Conservation (phyloP, 2,329 filamentous ascomycete genomes). For the Monosporascus cannonballus region DNA sequence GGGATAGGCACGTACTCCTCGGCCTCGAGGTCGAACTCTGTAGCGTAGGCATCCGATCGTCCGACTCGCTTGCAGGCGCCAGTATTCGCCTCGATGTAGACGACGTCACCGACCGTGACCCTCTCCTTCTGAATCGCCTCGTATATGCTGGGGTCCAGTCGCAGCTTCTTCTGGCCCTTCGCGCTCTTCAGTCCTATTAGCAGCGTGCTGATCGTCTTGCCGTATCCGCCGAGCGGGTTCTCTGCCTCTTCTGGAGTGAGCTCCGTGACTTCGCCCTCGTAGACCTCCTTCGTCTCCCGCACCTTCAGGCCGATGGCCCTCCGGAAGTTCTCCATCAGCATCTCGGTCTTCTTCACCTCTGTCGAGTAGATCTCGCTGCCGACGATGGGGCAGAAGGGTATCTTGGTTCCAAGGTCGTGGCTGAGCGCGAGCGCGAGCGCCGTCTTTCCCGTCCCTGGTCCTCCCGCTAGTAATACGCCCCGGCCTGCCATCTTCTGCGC, state of each 20-base stretch:
- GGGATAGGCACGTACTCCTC: constrained; percentile 99
- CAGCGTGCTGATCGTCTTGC: constrained; percentile 93
- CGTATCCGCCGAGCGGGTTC: constrained; percentile 94
- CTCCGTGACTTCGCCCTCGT: constrained; percentile 97
- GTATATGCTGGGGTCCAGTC: constrained; percentile 96
- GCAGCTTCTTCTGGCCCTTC: constrained; percentile 95
- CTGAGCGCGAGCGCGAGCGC: constrained; percentile 91
- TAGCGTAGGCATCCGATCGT: constrained; percentile 92
- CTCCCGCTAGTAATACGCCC: constrained; percentile 87
- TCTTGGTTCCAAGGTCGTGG: constrained; percentile 95
- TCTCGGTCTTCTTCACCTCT: constrained; percentile 99
- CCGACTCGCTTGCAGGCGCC: constrained; percentile 97
- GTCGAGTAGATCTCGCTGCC: constrained; percentile 97
- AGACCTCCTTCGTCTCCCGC: constrained; percentile 97
- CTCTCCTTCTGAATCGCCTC: constrained; percentile 98
- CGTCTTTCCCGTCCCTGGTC: constrained; percentile 95
- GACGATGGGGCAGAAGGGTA: constrained; percentile 96
- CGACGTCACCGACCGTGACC: constrained; percentile 91
- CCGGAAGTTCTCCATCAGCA: constrained; percentile 98
- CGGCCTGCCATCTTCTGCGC: constrained; percentile 97
- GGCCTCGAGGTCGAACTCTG: constrained; percentile 96
- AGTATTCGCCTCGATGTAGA: constrained; percentile 99
- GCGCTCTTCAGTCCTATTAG: constrained; percentile 92
- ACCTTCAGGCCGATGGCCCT: constrained; percentile 94
- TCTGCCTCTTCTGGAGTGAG: constrained; percentile 96